Base-by-base conservation (phyloP, 2,329 filamentous ascomycete species). In the Diaporthe ampelina region DNA sequence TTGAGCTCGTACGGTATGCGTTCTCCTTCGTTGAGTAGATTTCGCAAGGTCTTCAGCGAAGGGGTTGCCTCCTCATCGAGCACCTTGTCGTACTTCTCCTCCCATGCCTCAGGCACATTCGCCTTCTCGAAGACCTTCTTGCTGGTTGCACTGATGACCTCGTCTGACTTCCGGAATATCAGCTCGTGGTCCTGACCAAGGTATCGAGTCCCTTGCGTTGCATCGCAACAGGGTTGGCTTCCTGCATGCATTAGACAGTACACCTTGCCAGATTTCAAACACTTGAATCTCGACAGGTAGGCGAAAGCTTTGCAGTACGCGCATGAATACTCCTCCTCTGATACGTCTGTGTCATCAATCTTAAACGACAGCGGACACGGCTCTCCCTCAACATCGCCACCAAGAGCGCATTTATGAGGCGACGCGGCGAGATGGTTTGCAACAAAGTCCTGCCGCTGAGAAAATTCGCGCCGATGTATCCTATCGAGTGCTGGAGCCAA, bases 281-380 rank as follows among this genome's bases (percentile, higher is more conserved):
- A 99, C 78, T 93, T 93, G 83, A 97, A 97, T 78, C 96, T 92
- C 40, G 97, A 98, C 35, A 98, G 87, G 82, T 96, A 98, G 80
- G 93, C 92, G 84, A 95, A 98, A 0, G 93, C 91, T 83, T 98
- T 98, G 89, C 97, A 99, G 83, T 95, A 94, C 56, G 89, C 89
- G 85, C 97, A 98, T 76, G 97, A 94, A 81, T 97, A 95, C 77
- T 98, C 95, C 77, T 98, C 96, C 80, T 99, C 97, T 4, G 93
- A 90, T 1, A 97, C 90, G 79, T 97, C 93, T 68, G 91, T 86
- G 73, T 97, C 92, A 77, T 94, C 89, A 73, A 94, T 81, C 79
- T 91, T 86, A 78, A 94, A 90, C 8, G 85, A 84, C 70, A 95
- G 85, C 1, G 89, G 86, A 77, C 92, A 94, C 57, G 86, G 81